These are phyloP conservation scores for Crithidia thermophila DNA, from an alignment of 208 protist species.

Conservation along the genomic window DNA sequence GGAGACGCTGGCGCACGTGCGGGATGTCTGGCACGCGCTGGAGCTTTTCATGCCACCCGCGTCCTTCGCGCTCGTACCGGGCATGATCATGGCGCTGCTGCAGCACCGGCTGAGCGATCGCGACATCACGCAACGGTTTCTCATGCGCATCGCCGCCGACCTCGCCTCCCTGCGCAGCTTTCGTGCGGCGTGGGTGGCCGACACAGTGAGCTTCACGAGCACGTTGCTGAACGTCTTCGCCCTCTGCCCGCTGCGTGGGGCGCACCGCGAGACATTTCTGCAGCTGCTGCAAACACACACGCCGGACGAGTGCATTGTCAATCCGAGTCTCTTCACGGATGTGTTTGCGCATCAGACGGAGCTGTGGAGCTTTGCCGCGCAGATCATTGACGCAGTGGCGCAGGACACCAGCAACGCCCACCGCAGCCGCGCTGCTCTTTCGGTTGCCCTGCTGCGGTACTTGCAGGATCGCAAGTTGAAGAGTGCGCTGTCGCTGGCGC, in stretches of 20 bases:
- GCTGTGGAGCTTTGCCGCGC: conserved; percentile 5
- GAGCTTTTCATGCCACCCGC: conserved; percentile 14
- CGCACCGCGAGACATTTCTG: background rate
- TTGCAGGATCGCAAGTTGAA: background rate
- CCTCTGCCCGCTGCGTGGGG: background rate
- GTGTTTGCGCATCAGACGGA: background rate
- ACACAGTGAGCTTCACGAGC: conserved; percentile 22
- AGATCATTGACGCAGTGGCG: conserved; percentile 18
- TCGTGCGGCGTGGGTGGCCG: conserved; percentile 21
- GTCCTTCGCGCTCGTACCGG: conserved; percentile 10
- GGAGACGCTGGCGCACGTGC: conserved; percentile 4
- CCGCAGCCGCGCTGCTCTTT: conserved; percentile 18
- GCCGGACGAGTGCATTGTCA: background rate
- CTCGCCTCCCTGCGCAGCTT: conserved; percentile 14
- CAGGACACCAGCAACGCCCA: background rate
- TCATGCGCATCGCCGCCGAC: conserved; percentile 4
- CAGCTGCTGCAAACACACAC: background rate
- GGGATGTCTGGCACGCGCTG: conserved; percentile 3
- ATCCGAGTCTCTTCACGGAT: background rate
- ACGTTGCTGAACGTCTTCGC: conserved; percentile 31
- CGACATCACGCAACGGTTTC: background rate
- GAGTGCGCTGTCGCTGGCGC: background rate
- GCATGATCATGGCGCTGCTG: conserved; percentile 12
- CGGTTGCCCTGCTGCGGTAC: conserved; percentile 9
- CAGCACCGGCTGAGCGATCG: conserved; percentile 22